Evolutionary conservation across 106 monocot genomes (phyloP).

Genomic region (Allium fistulosum): DNA sequence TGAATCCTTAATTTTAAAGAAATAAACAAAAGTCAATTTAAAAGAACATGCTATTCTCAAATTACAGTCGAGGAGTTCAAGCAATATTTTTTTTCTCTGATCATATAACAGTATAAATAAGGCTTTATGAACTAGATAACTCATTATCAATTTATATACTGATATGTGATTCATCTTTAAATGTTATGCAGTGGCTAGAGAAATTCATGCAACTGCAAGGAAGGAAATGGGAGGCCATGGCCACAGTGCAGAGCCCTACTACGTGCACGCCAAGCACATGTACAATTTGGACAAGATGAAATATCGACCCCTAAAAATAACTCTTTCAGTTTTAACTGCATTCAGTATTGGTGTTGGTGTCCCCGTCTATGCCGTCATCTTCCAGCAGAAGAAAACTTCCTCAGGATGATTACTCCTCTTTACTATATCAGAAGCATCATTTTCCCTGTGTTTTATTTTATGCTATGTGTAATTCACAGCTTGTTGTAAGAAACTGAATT

Average conservation of each 20-base stretch:
- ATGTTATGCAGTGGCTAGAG: slow-evolving; percentile 32
- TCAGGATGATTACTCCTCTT: slow-evolving; percentile 22
- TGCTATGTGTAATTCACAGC: no score
- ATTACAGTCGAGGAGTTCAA: no score
- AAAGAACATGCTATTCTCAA: no score
- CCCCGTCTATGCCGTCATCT: slow-evolving; percentile 71
- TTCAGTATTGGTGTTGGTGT: slow-evolving; percentile 84
- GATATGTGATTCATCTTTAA: neutral
- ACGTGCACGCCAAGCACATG: slow-evolving; percentile 95
- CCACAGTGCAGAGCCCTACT: slow-evolving; percentile 50
- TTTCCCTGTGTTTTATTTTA: no score
- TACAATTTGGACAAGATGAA: slow-evolving; percentile 93
- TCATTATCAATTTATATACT: no score
- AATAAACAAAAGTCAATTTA: no score
- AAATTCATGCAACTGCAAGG: slow-evolving; percentile 57
- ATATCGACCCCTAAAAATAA: slow-evolving; percentile 59
- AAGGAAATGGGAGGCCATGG: slow-evolving; percentile 72
- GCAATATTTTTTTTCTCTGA: no score
- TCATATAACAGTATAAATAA: no score
- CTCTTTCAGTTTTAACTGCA: slow-evolving; percentile 48
- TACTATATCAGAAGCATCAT: neutral
- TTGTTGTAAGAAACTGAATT: no score
- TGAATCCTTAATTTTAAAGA: no score
- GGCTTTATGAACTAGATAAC: no score
- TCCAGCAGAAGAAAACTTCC: slow-evolving; percentile 91